A percentile compares a stretch with the other conserved stretches of the same genome.
These are phyloP conservation scores for Paraurostyla sp. DNA, from an alignment of 73 alveolate genomes.

Conservation along the genomic window DNA sequence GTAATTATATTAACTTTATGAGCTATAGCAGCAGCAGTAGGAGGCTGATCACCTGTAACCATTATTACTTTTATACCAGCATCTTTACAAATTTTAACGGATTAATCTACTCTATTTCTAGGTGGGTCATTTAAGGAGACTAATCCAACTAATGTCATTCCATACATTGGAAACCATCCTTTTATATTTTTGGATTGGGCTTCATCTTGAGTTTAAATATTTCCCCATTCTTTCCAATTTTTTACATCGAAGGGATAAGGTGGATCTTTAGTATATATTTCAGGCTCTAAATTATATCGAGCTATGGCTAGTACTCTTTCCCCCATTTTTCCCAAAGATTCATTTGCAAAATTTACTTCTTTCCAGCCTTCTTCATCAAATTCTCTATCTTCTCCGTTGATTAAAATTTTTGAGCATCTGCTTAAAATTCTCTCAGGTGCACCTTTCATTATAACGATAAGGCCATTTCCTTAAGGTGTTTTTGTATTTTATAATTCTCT, in stretches of 20 bases:
- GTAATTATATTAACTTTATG: too few relatives aligned
- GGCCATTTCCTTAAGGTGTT: too few relatives aligned
- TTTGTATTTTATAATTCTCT: constrained; percentile 68
- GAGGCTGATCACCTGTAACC: constrained; percentile 97
- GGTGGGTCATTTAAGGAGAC: too few relatives aligned
- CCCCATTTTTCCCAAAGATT: constrained; percentile 85
- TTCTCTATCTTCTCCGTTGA: constrained; percentile 37
- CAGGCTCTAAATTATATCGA: too few relatives aligned
- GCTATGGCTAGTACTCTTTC: constrained; percentile 91
- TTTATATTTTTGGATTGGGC: background rate
- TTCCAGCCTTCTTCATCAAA: constrained; percentile 68
- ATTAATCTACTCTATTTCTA: too few relatives aligned
- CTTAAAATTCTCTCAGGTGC: too few relatives aligned
- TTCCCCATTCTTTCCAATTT: background rate
- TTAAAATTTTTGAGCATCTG: constrained; percentile 2
- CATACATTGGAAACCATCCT: constrained; percentile 71
- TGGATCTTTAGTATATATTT: constrained; percentile 57
- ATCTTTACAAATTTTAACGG: constrained; percentile 85
- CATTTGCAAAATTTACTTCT: constrained; percentile 65
- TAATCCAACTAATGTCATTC: too few relatives aligned
- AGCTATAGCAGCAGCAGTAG: constrained; percentile 98
- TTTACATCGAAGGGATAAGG: too few relatives aligned
- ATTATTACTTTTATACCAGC: constrained; percentile 97
- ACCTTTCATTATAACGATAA: too few relatives aligned
- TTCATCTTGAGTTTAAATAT: background rate